Base-by-base conservation (phyloP, 352 stramenopile species). In the Nothophytophthora sp. region DNA sequence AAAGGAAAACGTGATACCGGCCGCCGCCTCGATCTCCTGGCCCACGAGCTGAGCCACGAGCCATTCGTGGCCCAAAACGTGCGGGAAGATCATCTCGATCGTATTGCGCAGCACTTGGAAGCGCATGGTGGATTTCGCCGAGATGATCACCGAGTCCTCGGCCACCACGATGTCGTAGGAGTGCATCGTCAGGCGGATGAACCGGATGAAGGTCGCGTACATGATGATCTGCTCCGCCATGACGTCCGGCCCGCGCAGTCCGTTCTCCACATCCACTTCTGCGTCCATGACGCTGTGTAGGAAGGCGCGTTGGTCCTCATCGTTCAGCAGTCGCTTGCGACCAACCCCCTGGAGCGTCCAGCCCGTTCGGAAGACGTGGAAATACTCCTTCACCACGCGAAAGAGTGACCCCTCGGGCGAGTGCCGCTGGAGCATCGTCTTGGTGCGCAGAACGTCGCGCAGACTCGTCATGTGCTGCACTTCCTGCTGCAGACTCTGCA, bases 401-500 rank as follows among this genome's bases (percentile, higher is more conserved):
- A 61, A 33, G 19, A 76, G 57, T 37, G 63, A 73, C 11, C 62
- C 61, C 2, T 54, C 23, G 5, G 29, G 61, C 27, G 49, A 37
- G 22, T 75, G 61, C 24, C 47, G 61, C 41, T 55, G 51, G 24
- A 33, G 38, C 15, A 75, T 27, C 15, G 24, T 44, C 42, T 60
- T 63, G 16, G 67, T 32, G 4, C 25, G 40, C 1, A 77, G 58
- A 27, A 81, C 59, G 7, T 71, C 60, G 10, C 56, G 49, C 22
- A 58, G 43, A 34, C 44, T 59, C 32, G 55, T 28, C 16, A 76
- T 55, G 29, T 57, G 46, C 13, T 61, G 57, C 49, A 76, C 63
- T 46, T 76, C 69, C 35, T 70, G 67, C 35, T 64, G 51, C 32
- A 80, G 40, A n/a, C 41, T 65, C 47, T 76, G 53, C 13, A 76